Evolutionary conservation across 2,329 filamentous ascomycete species (phyloP), one percentile per base, ranked within the genome.

Genomic region (Sclerotinia nivalis): DNA sequence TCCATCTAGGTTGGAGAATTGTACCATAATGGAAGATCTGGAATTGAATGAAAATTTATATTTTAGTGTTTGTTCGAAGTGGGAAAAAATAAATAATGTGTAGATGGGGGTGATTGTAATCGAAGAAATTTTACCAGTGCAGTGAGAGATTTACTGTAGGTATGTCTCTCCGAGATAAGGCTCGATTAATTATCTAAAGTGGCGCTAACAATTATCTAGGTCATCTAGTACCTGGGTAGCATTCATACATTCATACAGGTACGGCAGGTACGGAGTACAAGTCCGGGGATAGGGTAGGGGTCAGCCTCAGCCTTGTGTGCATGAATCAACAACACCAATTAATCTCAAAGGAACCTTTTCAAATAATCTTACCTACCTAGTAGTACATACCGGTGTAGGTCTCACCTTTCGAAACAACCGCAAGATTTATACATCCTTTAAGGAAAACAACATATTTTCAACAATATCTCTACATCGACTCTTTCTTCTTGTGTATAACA

Each of bases 1-100:
- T 1, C 49, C 56, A 7, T 72, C 71, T 28, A 34, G 31, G 59
- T 69, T 73, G 15, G 71, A 69, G 66, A 76, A 76, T 72, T 77
- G 69, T 25, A 76, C 73, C 75, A 77, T 76, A 34, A 25, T 67
- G 25, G 56, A 61, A 18, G 34, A 7, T 22, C 4, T 13, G n/a
- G 31, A 22, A 52, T 22, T 22, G 31, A 40, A 40, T 28, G 31
- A 37, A n/a, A 12, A 8, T n/a, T 8, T 25, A 5, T 25, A 37
- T 25, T 40, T 59, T 25, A 40, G 61, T 25, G 34, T 25, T 37
- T 28, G 56, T 43, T 20, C n/a, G 47, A n/a, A 34, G 31, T 7
- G 5, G 45, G 18, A n/a, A 37, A 50, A 43, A 50, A 37, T 25
- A 49, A 40, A 50, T 37, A 25, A 40, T n/a, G 45, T 50, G 31